Percentiles rank a stretch among this genome's conserved stretches.
phyloP scores from a whole-genome alignment of 805 yeast genomes.

The Metschnikowia kofuensis region DNA sequence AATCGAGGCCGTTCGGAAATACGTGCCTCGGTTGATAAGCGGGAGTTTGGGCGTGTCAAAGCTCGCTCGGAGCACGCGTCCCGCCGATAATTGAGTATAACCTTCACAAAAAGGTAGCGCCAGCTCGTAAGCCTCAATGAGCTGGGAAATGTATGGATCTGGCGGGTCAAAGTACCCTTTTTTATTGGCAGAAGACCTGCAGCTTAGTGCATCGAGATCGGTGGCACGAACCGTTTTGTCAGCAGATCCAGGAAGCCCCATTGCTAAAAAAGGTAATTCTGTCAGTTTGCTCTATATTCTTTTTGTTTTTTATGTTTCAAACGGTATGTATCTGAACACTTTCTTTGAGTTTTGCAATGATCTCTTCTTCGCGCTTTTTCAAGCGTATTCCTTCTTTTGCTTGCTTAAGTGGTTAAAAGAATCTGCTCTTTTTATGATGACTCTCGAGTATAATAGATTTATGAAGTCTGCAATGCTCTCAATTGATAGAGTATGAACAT shows the following conservation, averaged over 20 bases:
- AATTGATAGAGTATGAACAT: too few species aligned
- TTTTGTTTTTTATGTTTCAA: background rate
- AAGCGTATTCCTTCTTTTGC: too few species aligned
- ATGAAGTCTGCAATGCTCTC: too few species aligned
- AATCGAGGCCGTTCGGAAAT: conserved; percentile 54
- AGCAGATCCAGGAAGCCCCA: conserved; percentile 28
- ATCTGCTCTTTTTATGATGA: too few species aligned
- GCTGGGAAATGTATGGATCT: conserved; percentile 34
- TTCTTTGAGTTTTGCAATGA: too few species aligned
- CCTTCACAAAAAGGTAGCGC: conserved; percentile 40
- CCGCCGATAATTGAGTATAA: conserved; percentile 37
- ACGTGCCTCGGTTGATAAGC: conserved; percentile 69
- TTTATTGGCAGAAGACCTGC: conserved; percentile 52
- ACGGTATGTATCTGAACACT: too few species aligned
- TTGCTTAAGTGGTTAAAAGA: too few species aligned
- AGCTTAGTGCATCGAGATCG: conserved; percentile 69
- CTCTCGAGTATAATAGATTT: too few species aligned
- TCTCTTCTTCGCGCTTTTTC: too few species aligned
- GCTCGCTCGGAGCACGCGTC: conserved; percentile 36
- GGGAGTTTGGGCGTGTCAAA: conserved; percentile 53
- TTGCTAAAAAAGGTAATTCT: background rate
- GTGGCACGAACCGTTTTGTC: conserved; percentile 54
- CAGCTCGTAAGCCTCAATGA: conserved; percentile 35
- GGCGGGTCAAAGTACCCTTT: conserved; percentile 44
- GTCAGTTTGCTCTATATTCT: background rate